Evolutionary conservation across 768 basidiomycete species (phyloP).

Genomic region (Tricholoma terreum): DNA sequence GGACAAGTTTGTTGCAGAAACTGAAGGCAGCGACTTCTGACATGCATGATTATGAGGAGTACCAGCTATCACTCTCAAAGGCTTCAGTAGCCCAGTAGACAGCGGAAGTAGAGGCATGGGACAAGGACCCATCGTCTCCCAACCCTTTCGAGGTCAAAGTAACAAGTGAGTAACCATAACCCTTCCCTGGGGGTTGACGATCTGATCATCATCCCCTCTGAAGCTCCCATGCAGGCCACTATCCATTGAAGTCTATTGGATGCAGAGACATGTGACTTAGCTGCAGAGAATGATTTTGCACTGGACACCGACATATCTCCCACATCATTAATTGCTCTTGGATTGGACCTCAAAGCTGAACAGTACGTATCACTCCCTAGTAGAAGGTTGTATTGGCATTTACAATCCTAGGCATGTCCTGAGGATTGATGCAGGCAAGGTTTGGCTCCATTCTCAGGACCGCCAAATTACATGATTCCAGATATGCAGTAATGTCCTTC

Average conservation of each 20-base stretch:
- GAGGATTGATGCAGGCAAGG: neutral
- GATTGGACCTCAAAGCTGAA: conserved; percentile 13
- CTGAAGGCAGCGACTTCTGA: conserved; percentile 5
- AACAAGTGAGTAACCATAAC: neutral
- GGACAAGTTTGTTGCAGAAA: conserved; percentile 2
- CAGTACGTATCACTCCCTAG: conserved; percentile 10
- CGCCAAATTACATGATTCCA: conserved; percentile 6
- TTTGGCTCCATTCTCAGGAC: conserved; percentile 7
- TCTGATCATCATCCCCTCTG: neutral
- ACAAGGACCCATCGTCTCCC: conserved; percentile 3
- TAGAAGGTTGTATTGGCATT: conserved; percentile 4
- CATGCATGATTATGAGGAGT: conserved; percentile 4
- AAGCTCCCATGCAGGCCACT: conserved; percentile 5
- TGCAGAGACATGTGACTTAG: conserved; percentile 8
- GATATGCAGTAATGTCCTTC: conserved; percentile 4
- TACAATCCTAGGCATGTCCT: neutral
- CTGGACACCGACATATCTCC: conserved; percentile 11
- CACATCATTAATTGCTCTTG: conserved; percentile 7
- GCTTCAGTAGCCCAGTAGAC: conserved; percentile 1
- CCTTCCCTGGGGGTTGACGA: neutral
- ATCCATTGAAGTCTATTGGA: conserved; percentile 5
- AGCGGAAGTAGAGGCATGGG: conserved; percentile 8
- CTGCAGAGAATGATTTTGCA: conserved; percentile 8
- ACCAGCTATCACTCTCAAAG: neutral
- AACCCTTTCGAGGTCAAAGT: neutral